Conservation (phyloP, 2,329 filamentous ascomycete genomes). For the Scytalidium sp. region DNA sequence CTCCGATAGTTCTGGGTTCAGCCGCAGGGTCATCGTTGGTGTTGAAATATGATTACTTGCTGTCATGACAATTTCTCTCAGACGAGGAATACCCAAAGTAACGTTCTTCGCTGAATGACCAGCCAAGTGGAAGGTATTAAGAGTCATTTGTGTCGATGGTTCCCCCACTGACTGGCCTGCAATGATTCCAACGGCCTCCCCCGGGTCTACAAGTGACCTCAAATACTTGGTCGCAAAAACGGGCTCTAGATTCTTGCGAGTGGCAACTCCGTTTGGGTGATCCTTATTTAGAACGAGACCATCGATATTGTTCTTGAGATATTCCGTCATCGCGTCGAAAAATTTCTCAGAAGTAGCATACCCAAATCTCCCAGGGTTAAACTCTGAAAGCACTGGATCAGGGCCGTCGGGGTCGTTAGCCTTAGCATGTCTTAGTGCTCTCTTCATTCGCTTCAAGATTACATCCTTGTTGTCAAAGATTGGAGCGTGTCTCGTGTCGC, state of each 20-base stretch:
- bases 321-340: constrained; percentile 68
- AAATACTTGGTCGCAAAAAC: constrained; percentile 92
- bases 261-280: constrained; percentile 27
- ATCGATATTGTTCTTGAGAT: constrained; percentile 73
- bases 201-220: constrained; percentile 86
- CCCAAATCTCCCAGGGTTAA: constrained; percentile 72
- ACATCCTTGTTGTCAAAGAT: constrained; percentile 63
- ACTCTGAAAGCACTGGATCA: constrained; percentile 72
- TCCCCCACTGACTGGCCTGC: constrained; percentile 96
- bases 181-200: constrained; percentile 94
- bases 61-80: constrained; percentile 98
- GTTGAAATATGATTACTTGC: constrained; percentile 87
- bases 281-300: constrained; percentile 52
- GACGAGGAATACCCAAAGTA: constrained; percentile 93
- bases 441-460: constrained; percentile 71
- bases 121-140: constrained; percentile 99
- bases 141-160: constrained; percentile 97
- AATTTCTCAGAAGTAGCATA: constrained; percentile 91
- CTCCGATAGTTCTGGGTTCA: constrained; percentile 68
- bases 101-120: constrained; percentile 98
- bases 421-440: constrained; percentile 69
- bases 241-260: constrained; percentile 54
- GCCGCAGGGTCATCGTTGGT: constrained; percentile 80
- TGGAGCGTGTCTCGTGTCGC: constrained; percentile 48
- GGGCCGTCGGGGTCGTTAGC: constrained; percentile 46